Base-by-base conservation (phyloP, 768 basidiomycete genomes). In the Tephrocybe sp. region DNA sequence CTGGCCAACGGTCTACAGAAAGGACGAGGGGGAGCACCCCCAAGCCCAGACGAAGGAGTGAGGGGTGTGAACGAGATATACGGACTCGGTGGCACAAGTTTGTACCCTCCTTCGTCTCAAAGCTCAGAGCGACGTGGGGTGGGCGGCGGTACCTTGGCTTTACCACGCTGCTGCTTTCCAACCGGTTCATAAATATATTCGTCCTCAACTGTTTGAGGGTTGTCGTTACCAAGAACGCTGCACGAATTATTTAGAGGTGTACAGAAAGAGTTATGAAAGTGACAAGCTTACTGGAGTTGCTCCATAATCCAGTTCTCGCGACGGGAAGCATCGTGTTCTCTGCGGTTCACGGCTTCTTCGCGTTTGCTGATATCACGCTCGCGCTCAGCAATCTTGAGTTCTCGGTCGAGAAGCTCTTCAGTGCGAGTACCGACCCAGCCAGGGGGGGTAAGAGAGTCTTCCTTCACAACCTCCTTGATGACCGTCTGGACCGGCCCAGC, bases 241-340 rank as follows among this genome's bases (percentile, higher is more conserved):
- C n/a, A 48, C 30, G 3, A 48, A 17, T 26, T 20, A 54, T 52
- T 36, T 61, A 30, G 17, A 11, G 20, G 11, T 8, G 5, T 33
- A 33, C 36, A 48, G 35, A 8, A 12, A 33, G 17, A 4, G 13
- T 8, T 16, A 8, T 4, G 3, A 17, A 41, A 23, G 4, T 3
- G 10, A 38, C 73, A 36, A 36, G 11, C 84, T 57, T 74, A 93
- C 92, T 89, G 84, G 32, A 93, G 80, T 60, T 93, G 91, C 55
- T 93, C 92, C 90, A 93, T 92, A 61, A 93, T 92, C 91, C 91
- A 93, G 23, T 73, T 77, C 66, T 93, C 91, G 51, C 91, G 89
- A 59, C 90, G 81, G 44, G 89, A 83, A 48, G 90, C 89, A 61
- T 93, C 91, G 36, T 91, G 87, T 64, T 93, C 91, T 49, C 91